phyloP scores from a whole-genome alignment of 2,329 filamentous ascomycete species.

The Dothideomycetes sp. region DNA sequence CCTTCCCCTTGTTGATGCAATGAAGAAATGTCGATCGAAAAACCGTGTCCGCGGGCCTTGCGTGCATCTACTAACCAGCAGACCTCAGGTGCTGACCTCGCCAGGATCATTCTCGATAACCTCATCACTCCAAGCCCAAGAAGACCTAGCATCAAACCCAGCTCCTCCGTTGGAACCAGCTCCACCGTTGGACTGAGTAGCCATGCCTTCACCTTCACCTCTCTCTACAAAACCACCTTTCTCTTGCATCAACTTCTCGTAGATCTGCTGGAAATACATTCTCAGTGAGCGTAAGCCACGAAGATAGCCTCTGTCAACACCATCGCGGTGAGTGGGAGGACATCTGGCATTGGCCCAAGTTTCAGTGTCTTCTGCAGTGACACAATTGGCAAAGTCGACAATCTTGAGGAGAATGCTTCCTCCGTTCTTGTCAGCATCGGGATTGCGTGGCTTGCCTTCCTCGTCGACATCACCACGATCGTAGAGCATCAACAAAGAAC shows the following conservation, averaged over 20 bases:
- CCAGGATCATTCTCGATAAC: conserved; percentile 13
- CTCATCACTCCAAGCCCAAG: conserved; percentile 4
- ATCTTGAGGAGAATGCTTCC: conserved; percentile 80
- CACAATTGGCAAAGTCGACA: conserved; percentile 95
- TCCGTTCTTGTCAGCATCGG: background rate
- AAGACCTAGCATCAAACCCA: background rate
- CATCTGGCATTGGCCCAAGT: conserved; percentile 51
- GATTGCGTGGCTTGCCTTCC: conserved; percentile 31
- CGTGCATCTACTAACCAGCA: too few species aligned
- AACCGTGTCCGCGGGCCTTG: too few species aligned
- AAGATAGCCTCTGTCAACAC: conserved; percentile 81
- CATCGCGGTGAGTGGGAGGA: conserved; percentile 69
- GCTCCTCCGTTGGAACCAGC: conserved; percentile 1
- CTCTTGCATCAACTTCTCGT: conserved; percentile 54
- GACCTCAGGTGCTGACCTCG: conserved; percentile 12
- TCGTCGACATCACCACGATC: conserved; percentile 64
- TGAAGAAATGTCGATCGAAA: too few species aligned
- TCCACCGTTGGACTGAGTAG: conserved; percentile 11
- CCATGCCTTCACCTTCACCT: conserved; percentile 29
- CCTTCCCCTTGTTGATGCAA: too few species aligned
- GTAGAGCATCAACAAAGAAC: conserved; percentile 89
- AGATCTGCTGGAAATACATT: conserved; percentile 79
- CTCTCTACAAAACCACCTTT: conserved; percentile 17
- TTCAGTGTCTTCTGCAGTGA: conserved; percentile 67
- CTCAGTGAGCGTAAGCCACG: conserved; percentile 70